Base-by-base conservation (phyloP, 1,284 basidiomycete species). In the Cystodermella granulosa region DNA sequence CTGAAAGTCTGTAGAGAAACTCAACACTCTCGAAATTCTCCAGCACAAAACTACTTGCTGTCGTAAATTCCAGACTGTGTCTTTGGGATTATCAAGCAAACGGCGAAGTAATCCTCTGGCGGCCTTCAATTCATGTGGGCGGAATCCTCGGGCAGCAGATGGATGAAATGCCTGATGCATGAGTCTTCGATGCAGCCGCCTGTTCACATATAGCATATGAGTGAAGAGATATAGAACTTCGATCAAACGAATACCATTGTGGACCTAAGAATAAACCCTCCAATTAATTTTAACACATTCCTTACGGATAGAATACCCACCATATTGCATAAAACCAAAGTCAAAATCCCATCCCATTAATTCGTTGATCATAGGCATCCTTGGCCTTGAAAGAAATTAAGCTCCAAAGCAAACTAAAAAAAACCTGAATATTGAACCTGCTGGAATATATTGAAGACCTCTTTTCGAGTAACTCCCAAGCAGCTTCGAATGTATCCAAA, bases 131-230 rank as follows among this genome's bases (percentile, higher is more conserved):
- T 54, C 48, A 13, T 46, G 44, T n/a, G 56, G 52, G 4, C 39
- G 47, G 39, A 55, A 56, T 8, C 21, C 39, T 17, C 26, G 36
- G 13, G 40, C 46, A 8, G 58, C 55, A 8, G 39, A 47, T 0
- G 53, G 45, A 23, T 60, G 43, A 40, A 62, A 56, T 26, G 48
- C 49, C 7, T 53, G 54, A 24, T 60, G 59, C 38, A 62, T 49
- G 15, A 59, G 24, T 20, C 49, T 40, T 4, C 61, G 54, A 43
- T 57, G 53, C 11, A 52, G 49, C 8, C 58, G 55, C 60, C 60
- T 56, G 15, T 14, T 2, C 18, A 16, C 14, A 28, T n/a, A 31
- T 8, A 50, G 18, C 5, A 5, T 24, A 24, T 40, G 5, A 28
- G 24, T 23, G 2, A 17, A 2, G n/a, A 14, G 6, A 8, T 21